Evolutionary conservation across 2,329 filamentous ascomycete species (phyloP).

Genomic region (Microdochium nivale): DNA sequence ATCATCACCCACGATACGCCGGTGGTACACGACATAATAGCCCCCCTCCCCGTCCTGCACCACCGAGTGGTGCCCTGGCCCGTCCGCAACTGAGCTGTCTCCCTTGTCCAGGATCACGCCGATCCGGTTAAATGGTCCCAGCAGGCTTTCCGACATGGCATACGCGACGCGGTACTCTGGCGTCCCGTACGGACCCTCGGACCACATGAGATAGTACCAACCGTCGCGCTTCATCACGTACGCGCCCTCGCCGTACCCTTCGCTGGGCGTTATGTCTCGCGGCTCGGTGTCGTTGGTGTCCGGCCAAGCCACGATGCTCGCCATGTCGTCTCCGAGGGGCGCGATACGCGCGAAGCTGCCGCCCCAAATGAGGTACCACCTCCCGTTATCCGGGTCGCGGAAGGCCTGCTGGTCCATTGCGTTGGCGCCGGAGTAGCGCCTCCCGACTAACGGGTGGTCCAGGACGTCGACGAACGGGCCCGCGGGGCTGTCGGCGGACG

Average conservation of each 20-base stretch:
- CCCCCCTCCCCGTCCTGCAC: conserved; percentile 1
- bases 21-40: conserved; percentile 3
- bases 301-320: not conserved
- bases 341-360: conserved; percentile 1
- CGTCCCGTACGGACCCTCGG: conserved; percentile 2
- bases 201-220: conserved; percentile 4
- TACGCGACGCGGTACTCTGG: conserved; percentile 3
- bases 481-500: not conserved
- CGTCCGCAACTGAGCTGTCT: conserved; percentile 1
- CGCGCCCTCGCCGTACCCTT: conserved; percentile 2
- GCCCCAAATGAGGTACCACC: conserved; percentile 3
- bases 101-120: conserved; percentile 2
- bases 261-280: conserved; percentile 2
- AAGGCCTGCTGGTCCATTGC: conserved; percentile 4
- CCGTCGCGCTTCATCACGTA: conserved; percentile 3
- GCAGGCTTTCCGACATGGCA: not conserved
- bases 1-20: conserved; percentile 1
- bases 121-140: conserved; percentile 2
- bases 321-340: conserved; percentile 3
- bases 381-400: not conserved
- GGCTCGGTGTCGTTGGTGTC: not conserved
- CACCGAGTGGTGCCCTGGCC: conserved; percentile 3
- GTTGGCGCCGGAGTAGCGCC: not conserved
- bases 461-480: conserved; percentile 2
- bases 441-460: not conserved